Evolutionary conservation across 306 rosid species (phyloP), one percentile per base, ranked within the genome.

Genomic region (Acmispon strigosus): DNA sequence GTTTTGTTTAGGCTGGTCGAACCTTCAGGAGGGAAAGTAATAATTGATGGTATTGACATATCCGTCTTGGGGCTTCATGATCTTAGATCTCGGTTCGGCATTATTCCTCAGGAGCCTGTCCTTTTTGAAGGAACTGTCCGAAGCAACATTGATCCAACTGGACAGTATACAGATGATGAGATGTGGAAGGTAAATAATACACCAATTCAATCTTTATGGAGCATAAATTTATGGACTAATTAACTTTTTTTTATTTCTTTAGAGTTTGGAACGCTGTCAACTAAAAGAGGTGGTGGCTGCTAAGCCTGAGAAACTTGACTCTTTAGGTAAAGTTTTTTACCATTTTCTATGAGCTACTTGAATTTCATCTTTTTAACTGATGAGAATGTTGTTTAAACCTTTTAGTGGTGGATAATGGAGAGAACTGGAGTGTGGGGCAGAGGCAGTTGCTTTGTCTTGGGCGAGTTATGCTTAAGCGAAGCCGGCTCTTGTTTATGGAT

Each of bases 91-190:
- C 83, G 96, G 7, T 89, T 91, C 5, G 87, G 97, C n/a, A 91
- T 89, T 80, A 91, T 91, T 78, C 97, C 96, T 51, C 97, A 91
- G 76, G 96, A 91, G 64, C 97, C 96, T 10, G 91, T 91, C 15
- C 97, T 91, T 60, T 91, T 91, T 17, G 93, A 91, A 81, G 97
- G 97, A 58, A 91, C 96, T 8, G 87, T 91, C 4, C 82, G 96
- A 81, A 85, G 78, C 82, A 91, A 91, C 73, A 62, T 89, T 6
- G 96, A 91, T 68, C 97, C 97, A 44, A 51, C 72, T 19, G 90
- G 78, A 70, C 69, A 55, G 39, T 78, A 86, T 37, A 66, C 92
- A 3, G 97, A 90, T 61, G 97, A 86, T 37, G 86, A 87, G 52
- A 84, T 87, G 63, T 90, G 96, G 97, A 83, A 82, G 88, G 96